phyloP scores from a whole-genome alignment of 164 flowering plant species.

The Magnolia sinica region DNA sequence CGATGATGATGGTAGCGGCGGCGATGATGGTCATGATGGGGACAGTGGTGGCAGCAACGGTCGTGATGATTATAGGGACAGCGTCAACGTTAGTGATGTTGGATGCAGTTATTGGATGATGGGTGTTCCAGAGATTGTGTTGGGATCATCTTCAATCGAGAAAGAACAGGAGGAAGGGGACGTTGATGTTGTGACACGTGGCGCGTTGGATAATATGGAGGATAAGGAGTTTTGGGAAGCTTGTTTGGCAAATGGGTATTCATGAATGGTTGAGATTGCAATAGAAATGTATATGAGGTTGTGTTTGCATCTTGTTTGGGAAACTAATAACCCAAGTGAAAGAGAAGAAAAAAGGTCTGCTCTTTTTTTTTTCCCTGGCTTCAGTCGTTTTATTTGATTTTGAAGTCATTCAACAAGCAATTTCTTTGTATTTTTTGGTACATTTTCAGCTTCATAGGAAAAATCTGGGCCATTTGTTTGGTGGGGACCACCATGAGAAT shows the following conservation, averaged over 20 bases:
- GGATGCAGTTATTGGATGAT: background rate
- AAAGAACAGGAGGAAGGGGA: background rate
- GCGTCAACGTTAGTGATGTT: background rate
- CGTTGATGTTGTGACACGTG: too few species aligned
- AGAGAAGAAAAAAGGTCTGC: too few species aligned
- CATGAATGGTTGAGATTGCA: background rate
- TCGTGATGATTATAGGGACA: background rate
- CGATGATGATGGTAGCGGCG: background rate
- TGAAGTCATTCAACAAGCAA: too few species aligned
- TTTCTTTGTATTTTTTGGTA: too few species aligned
- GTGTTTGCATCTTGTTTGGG: background rate
- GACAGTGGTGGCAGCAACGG: too few species aligned
- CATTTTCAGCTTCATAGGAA: too few species aligned
- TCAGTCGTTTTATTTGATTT: too few species aligned
- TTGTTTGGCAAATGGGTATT: constrained; percentile 4
- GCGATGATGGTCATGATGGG: background rate
- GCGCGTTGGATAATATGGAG: background rate
- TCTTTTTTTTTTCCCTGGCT: too few species aligned
- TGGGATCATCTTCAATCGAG: background rate
- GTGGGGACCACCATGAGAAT: too few species aligned
- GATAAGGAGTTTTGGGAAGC: constrained; percentile 7
- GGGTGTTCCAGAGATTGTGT: background rate
- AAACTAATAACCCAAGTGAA: too few species aligned
- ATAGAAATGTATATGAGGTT: background rate
- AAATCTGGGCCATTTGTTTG: too few species aligned